phyloP scores from a whole-genome alignment of 1,284 basidiomycete species.

The Rhodofomes roseus region DNA sequence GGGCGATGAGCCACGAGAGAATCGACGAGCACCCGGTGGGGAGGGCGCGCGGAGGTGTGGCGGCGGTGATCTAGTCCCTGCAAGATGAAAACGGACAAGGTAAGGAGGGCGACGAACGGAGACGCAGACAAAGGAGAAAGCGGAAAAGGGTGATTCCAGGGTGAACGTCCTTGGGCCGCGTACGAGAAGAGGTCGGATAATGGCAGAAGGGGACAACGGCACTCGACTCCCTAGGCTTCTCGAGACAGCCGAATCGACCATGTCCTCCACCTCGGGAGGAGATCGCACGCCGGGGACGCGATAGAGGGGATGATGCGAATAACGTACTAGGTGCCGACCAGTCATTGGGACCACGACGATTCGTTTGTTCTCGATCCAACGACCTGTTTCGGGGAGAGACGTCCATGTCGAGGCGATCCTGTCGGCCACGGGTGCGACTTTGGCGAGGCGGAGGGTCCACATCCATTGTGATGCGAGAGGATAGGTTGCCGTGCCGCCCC shows the following conservation, averaged over 20 bases:
- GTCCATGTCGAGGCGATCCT: constrained; percentile 13
- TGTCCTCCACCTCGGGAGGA: constrained; percentile 49
- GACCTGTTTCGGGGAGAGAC: constrained; percentile 8
- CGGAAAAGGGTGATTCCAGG: constrained; percentile 41
- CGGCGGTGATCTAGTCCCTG: constrained; percentile 52
- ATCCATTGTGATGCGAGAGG: constrained; percentile 15
- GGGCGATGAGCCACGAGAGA: constrained; percentile 7
- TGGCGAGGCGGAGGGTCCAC: constrained; percentile 15
- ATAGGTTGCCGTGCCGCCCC: constrained; percentile 9
- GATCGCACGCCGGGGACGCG: constrained; percentile 36
- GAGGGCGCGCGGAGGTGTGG: constrained; percentile 19
- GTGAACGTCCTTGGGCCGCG: constrained; percentile 54
- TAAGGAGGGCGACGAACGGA: constrained; percentile 31
- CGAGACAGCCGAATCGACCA: constrained; percentile 39
- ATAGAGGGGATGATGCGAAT: constrained; percentile 57
- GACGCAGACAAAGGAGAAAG: constrained; percentile 35
- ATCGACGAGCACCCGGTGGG: constrained; percentile 12
- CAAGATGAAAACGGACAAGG: constrained; percentile 39
- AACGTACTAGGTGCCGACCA: constrained; percentile 72
- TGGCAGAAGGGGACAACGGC: constrained; percentile 37
- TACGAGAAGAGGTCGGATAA: constrained; percentile 41
- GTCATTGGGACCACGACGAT: constrained; percentile 36
- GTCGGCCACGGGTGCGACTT: constrained; percentile 15
- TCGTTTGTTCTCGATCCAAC: constrained; percentile 22
- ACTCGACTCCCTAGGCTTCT: constrained; percentile 51